Base-by-base conservation (phyloP, 305 asterid species). In the Salvia sclarea region DNA sequence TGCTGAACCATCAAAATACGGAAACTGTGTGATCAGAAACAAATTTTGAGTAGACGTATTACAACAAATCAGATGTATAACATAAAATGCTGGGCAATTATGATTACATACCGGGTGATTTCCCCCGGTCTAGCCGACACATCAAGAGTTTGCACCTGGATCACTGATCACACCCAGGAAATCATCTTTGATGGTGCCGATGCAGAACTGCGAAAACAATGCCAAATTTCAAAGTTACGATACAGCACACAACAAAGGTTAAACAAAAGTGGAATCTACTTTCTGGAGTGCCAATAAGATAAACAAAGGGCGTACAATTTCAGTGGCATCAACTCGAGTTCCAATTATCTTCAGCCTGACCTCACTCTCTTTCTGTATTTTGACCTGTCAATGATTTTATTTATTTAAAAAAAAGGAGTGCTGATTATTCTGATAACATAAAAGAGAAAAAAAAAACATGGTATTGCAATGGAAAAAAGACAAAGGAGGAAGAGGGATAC, bases 241-340 rank as follows among this genome's bases (percentile, higher is more conserved):
- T 10, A 53, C 18, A 18, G 13, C 60, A 25, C 12, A 12, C 38
- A 54, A 5, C 17, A 18, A 17, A 53, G 24, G 18, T 35, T 53
- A 24, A 24, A 52, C 58, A 22, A 22, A 11, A 47, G 53, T 17
- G 0, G 17, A 47, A 17, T 7, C 13, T 48, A 8, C 6, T 48
- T 14, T 13, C 3, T 53, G 8, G 17, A 0, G 30, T 10, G 57
- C 17, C 16, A 52, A 12, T 24, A 14, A 61, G n/a, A 73, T 52
- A 21, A 59, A 56, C 8, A 49, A 66, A 44, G 55, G 33, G 68
- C 94, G 35, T 87, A 89, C 96, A 48, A 93, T 88, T 86, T 93
- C 97, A 14, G 96, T 93, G 43, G 98, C 96, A 76, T 88, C 98
- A 76, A 91, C 96, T 56, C 96, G 84, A 55, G 96, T 91, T 68